Evolutionary conservation across 768 basidiomycete genomes (phyloP), one percentile per base, ranked within the genome.

Genomic region (Mycena amicta): DNA sequence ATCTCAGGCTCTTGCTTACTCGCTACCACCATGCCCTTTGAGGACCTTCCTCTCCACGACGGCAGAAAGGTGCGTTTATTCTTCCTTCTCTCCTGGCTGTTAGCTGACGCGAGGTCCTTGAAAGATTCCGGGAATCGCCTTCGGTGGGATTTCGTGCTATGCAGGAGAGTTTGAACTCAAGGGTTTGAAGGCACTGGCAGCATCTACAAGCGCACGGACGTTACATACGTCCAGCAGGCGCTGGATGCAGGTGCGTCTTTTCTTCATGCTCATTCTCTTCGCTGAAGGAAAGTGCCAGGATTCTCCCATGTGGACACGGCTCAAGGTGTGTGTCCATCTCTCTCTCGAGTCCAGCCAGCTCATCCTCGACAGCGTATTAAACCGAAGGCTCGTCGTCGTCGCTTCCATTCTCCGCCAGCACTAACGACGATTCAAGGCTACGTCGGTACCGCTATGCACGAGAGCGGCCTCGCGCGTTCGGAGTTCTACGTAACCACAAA

Each of bases 301-400:
- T 82, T 83, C 61, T 69, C 68, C 8, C 82, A 83, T 61, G 71
- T 83, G 22, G 81, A 83, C 65, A 78, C 80, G 12, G 82, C 82
- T 2, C 72, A 74, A 39, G 59, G 80, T 79, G 41, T 16, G 68
- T n/a, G n/a, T n/a, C n/a, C 16, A 15, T 47, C 11, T 26, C 16
- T 29, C n/a, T n/a, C 43, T 16, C 18, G 6, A 29, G 33, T 30
- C 5, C 57, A 55, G 5, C 12, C 13, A 22, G 53, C 37, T 12
- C 4, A 49, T 6, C 8, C 29, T 27, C 0, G 1, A 5, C 25
- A 64, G 62, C 16, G 30, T 64, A 64, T 43, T 39, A 57, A 22
- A 64, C 62, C 3, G 62, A 64, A 28, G 29, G 62, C 27, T 29
- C 4, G 50, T 78, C 18, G 62, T 68, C 8, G n/a, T 72, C 75